Evolutionary conservation across 1,139 yeast genomes (phyloP).

Genomic region (Pneumocystis jirovecii): DNA sequence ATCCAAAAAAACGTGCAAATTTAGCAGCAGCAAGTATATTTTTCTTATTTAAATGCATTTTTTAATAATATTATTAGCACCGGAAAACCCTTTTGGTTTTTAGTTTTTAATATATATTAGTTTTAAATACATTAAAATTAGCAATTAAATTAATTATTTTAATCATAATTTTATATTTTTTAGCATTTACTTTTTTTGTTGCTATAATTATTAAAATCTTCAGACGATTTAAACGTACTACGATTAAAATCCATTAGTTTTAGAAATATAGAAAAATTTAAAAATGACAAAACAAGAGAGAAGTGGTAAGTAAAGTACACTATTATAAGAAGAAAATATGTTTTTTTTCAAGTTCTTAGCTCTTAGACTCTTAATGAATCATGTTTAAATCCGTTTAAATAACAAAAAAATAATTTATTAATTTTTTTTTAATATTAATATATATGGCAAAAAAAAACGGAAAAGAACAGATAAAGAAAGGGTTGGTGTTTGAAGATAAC

Average conservation of each 20-base stretch:
- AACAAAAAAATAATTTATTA: background rate
- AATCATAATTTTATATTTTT: no score
- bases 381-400: background rate
- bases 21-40: background rate
- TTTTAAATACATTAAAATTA: background rate
- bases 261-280: background rate
- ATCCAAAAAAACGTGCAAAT: background rate
- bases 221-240: no score
- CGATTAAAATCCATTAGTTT: background rate
- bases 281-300: background rate
- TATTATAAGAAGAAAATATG: background rate
- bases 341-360: background rate
- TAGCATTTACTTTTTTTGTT: no score
- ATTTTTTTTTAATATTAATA: background rate
- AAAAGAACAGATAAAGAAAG: no score
- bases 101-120: background rate
- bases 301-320: background rate
- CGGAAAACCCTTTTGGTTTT: background rate
- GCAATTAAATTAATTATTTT: background rate
- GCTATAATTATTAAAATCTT: no score
- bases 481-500: background rate
- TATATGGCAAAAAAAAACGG: background rate
- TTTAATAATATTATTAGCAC: background rate
- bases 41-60: background rate
- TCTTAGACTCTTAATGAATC: background rate